Base-by-base conservation (phyloP, 2,329 filamentous ascomycete species). In the Ascochyta viciae-villosae region DNA sequence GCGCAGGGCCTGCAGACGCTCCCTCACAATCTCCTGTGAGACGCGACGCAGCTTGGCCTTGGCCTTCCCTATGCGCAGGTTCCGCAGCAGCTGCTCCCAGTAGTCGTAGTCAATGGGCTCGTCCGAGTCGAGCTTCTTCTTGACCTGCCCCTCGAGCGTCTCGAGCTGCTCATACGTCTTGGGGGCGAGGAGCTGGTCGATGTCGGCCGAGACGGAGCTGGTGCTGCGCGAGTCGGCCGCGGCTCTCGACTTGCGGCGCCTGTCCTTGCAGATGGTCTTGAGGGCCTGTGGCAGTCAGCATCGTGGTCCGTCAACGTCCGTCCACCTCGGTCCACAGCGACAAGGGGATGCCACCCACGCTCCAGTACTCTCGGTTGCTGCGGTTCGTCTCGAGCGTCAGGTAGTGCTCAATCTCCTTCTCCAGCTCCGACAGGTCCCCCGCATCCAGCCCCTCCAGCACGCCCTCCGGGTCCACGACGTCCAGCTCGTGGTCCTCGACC, bases 41-140 rank as follows among this genome's bases (percentile, higher is more conserved):
- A 97, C 87, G 59, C 86, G 88, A 63, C 87, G 87, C 49, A 99
- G 78, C 74, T 89, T 92, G 2, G 92, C 92, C 74, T 91, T 92
- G 31, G 95, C 92, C 78, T 98, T 98, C 87, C 91, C 97, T 1
- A 96, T 87, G 6, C 90, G 82, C 60, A 99, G 80, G 71, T 89
- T 96, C 63, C 88, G 88, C 58, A 99, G 81, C 15, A 99, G 82
- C 72, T 96, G 91, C 72, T 96, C 92, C 95, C 95, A 99, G 75
- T 98, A 99, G 77, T 99, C 95, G 2, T 90, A 92, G 75, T 99
- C 95, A 63, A 99, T 94, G 9, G 91, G 88, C 71, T 97, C 93
- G 71, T 96, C 89, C 7, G 92, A 96, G 48, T 88, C 84, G 43
- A 99, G 80, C 79, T 99, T 99, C 15, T 83, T 81, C 72, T 87